Evolutionary conservation across 176 grass and related monocot genomes (phyloP).

Genomic region (Carex parvula): DNA sequence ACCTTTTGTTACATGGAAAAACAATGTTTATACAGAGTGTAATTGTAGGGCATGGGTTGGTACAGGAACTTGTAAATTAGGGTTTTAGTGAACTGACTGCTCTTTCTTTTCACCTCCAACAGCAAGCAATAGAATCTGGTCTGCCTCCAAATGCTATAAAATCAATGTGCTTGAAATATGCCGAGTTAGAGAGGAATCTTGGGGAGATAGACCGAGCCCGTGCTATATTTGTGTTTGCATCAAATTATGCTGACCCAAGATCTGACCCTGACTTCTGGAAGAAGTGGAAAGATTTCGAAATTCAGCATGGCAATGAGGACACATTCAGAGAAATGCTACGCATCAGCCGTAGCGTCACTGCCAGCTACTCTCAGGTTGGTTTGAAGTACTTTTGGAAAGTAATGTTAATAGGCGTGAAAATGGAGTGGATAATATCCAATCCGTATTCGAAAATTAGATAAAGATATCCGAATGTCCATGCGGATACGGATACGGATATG

Average conservation of each 20-base stretch:
- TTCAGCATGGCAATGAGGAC: slow-evolving; percentile 91
- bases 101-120: neutral
- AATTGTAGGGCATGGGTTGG: neutral
- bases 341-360: slow-evolving; percentile 67
- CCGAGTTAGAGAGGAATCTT: slow-evolving; percentile 70
- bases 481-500: too few relatives aligned
- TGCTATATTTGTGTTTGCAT: slow-evolving; percentile 70
- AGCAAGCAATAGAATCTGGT: slow-evolving; percentile 44
- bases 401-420: too few relatives aligned
- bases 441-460: too few relatives aligned
- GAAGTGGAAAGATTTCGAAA: slow-evolving; percentile 98
- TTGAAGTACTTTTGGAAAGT: neutral
- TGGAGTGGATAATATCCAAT: too few relatives aligned
- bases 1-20: neutral
- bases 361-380: slow-evolving; percentile 69
- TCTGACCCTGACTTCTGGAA: slow-evolving; percentile 85
- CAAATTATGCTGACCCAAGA: slow-evolving; percentile 80
- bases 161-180: slow-evolving; percentile 46
- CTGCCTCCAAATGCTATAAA: slow-evolving; percentile 45
- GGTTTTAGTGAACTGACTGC: neutral
- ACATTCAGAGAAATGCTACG: slow-evolving; percentile 97
- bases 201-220: slow-evolving; percentile 95
- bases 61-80: neutral
- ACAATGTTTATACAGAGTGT: neutral
- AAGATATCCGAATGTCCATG: too few relatives aligned